Evolutionary conservation across 306 rosid species (phyloP).

Genomic region (Lotus japonicus): DNA sequence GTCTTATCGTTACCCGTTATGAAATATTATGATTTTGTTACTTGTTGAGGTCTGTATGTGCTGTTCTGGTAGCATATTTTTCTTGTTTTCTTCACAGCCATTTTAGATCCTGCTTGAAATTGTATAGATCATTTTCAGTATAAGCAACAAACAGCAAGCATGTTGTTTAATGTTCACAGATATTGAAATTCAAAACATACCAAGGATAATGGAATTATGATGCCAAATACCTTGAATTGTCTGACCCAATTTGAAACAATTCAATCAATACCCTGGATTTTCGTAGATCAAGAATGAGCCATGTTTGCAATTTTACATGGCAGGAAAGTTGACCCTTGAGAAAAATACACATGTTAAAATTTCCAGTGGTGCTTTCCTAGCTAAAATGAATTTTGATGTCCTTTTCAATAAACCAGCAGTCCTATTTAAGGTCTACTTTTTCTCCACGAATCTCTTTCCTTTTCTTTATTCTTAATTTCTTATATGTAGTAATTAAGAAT

Average conservation of each 20-base stretch:
- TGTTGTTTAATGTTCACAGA: not conserved
- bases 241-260: not conserved
- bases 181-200: not conserved
- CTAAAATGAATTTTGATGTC: too few relatives aligned
- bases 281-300: too few relatives aligned
- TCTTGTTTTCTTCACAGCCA: not conserved
- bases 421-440: not conserved
- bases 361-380: too few relatives aligned
- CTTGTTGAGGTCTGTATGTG: not conserved
- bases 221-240: not conserved
- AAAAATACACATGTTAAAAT: too few relatives aligned
- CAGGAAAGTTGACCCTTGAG: too few relatives aligned
- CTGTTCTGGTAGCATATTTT: not conserved
- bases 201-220: not conserved
- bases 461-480: not conserved
- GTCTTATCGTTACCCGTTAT: not conserved
- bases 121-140: not conserved
- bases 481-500: not conserved
- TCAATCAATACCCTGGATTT: not conserved
- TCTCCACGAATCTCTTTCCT: not conserved
- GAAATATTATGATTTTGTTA: not conserved
- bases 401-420: not conserved
- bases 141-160: not conserved
- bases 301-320: too few relatives aligned
- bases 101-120: not conserved